Evolutionary conservation across 2,329 filamentous ascomycete genomes (phyloP).

Genomic region (Diplodia sapinea): DNA sequence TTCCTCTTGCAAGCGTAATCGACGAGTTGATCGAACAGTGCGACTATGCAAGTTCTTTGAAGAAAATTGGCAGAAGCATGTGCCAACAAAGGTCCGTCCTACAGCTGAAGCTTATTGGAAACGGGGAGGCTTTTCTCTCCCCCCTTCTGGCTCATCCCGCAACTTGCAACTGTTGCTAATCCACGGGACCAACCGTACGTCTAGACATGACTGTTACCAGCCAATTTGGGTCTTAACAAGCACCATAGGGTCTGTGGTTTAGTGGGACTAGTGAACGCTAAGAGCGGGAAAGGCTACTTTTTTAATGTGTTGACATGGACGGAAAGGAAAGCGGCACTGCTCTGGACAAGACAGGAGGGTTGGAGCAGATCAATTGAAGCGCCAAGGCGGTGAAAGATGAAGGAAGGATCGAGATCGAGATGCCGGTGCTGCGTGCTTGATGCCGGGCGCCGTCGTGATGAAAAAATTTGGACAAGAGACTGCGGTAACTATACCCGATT

Average conservation of each 20-base stretch:
- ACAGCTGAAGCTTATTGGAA: too few relatives aligned
- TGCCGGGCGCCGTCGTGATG: neutral
- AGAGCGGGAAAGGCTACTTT: neutral
- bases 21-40: neutral
- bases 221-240: too few relatives aligned
- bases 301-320: too few relatives aligned
- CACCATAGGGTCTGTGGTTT: too few relatives aligned
- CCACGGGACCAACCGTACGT: too few relatives aligned
- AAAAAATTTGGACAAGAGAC: neutral
- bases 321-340: neutral
- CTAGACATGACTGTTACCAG: too few relatives aligned
- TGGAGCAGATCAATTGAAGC: neutral
- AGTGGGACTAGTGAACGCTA: neutral
- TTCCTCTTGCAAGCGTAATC: neutral
- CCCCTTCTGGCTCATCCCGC: too few relatives aligned
- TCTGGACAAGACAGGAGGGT: neutral
- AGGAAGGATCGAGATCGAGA: neutral
- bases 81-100: too few relatives aligned
- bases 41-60: too few relatives aligned
- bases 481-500: slow-evolving; percentile 3
- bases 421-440: neutral
- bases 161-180: too few relatives aligned
- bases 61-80: too few relatives aligned
- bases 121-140: too few relatives aligned
- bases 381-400: neutral